phyloP scores from a whole-genome alignment of 2,329 filamentous ascomycete species.

The Ascochyta pisi region DNA sequence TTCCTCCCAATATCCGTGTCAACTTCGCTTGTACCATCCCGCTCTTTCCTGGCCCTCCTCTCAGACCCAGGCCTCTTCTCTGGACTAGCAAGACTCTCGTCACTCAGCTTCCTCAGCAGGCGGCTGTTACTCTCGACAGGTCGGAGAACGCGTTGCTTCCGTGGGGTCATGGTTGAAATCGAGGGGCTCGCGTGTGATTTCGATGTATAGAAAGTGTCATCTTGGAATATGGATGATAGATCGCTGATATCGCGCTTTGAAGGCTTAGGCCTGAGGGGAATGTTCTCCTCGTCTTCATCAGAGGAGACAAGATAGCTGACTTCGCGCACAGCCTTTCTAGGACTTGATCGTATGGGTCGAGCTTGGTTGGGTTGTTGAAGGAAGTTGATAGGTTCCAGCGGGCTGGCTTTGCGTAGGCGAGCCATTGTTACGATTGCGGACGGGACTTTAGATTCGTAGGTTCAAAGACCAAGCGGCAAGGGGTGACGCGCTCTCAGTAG shows the following conservation, averaged over 20 bases:
- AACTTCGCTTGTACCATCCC: slow-evolving; percentile 23
- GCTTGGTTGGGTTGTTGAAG: slow-evolving; percentile 25
- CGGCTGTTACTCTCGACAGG: slow-evolving; percentile 43
- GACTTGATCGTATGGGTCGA: slow-evolving; percentile 34
- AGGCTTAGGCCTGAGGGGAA: slow-evolving; percentile 35
- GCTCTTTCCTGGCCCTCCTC: slow-evolving; percentile 25
- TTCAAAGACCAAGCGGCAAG: not conserved
- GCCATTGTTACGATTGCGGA: slow-evolving; percentile 33
- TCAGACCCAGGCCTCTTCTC: slow-evolving; percentile 30
- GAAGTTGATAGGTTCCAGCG: slow-evolving; percentile 30
- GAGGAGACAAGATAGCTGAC: slow-evolving; percentile 31
- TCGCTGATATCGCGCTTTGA: slow-evolving; percentile 36
- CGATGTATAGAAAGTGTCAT: slow-evolving; percentile 33
- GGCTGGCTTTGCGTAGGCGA: slow-evolving; percentile 43
- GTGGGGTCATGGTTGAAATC: slow-evolving; percentile 26
- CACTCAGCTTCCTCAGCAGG: slow-evolving; percentile 35
- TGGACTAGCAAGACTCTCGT: slow-evolving; percentile 40
- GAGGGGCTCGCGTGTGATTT: slow-evolving; percentile 22
- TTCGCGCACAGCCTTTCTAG: slow-evolving; percentile 35
- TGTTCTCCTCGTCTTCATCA: slow-evolving; percentile 35
- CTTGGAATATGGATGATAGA: slow-evolving; percentile 28
- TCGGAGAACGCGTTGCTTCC: slow-evolving; percentile 43
- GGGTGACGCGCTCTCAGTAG: not conserved
- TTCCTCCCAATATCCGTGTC: slow-evolving; percentile 26
- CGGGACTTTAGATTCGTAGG: not conserved